A percentile compares a stretch with the other conserved stretches of the same genome.
These are phyloP conservation scores for Prunus dulcis DNA, from an alignment of 306 rosid genomes.

Conservation along the genomic window DNA sequence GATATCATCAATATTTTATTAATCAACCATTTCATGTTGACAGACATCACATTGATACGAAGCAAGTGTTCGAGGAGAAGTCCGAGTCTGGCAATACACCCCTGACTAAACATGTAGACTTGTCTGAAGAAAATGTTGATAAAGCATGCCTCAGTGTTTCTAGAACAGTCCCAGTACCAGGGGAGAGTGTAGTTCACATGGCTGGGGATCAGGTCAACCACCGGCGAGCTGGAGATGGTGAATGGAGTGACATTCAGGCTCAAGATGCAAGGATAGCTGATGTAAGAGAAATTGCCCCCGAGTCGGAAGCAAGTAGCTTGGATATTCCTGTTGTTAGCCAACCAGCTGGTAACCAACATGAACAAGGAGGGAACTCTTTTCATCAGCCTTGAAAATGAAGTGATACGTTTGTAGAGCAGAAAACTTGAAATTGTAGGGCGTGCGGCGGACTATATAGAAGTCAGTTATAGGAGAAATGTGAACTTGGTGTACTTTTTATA, in stretches of 20 bases:
- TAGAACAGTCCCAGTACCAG: constrained; percentile 59
- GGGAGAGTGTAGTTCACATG: constrained; percentile 78
- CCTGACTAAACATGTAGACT: constrained; percentile 83
- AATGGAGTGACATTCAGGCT: constrained; percentile 96
- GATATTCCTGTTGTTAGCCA: constrained; percentile 90
- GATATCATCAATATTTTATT: neutral
- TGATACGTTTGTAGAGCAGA: constrained; percentile 15
- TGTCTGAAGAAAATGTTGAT: constrained; percentile 81
- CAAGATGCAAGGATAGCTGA: constrained; percentile 89
- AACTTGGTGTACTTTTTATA: constrained; percentile 32
- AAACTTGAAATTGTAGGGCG: constrained; percentile 26
- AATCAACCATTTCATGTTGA: neutral
- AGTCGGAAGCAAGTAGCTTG: constrained; percentile 78
- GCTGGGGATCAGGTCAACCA: constrained; percentile 58
- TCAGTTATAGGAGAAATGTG: constrained; percentile 42
- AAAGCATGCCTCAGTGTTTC: constrained; percentile 93
- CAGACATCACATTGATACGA: constrained; percentile 81
- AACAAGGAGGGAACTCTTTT: constrained; percentile 60
- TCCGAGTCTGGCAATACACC: constrained; percentile 54
- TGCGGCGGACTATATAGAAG: constrained; percentile 25
- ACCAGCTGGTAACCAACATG: constrained; percentile 57
- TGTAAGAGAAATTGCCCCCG: constrained; percentile 79
- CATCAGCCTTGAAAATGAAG: constrained; percentile 57
- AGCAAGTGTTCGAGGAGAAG: constrained; percentile 80
- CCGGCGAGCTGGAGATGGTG: constrained; percentile 62